Evolutionary conservation across 2,329 filamentous ascomycete species (phyloP).

Genomic region (Ascochyta rabiei): DNA sequence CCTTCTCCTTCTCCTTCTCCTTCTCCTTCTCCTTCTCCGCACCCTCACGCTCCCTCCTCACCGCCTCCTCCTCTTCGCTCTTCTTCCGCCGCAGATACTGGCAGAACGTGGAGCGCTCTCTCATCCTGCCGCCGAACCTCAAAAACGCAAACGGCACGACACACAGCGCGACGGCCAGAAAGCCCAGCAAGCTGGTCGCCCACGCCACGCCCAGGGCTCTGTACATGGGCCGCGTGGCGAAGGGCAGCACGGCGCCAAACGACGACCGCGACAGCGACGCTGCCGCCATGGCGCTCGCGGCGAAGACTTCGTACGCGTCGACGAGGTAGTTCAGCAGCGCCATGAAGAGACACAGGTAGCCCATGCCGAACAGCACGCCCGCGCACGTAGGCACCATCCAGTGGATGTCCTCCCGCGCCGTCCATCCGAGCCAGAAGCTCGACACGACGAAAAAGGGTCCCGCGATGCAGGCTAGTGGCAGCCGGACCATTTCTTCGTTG

Average conservation of each 20-base stretch:
- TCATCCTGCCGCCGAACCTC: conserved; percentile 59
- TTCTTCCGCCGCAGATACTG: conserved; percentile 58
- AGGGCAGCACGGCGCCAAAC: conserved; percentile 70
- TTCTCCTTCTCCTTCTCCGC: conserved; percentile 1
- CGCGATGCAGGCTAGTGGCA: conserved; percentile 74
- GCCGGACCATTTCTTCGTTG: conserved; percentile 69
- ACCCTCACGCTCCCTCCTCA: conserved; percentile 25
- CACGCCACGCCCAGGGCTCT: conserved; percentile 71
- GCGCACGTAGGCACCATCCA: conserved; percentile 53
- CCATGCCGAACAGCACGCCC: conserved; percentile 53
- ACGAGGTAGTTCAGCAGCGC: conserved; percentile 65
- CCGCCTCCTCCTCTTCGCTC: conserved; percentile 34
- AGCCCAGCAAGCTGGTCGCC: conserved; percentile 60
- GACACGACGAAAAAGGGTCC: conserved; percentile 62
- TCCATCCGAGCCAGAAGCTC: conserved; percentile 55
- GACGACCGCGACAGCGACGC: conserved; percentile 79
- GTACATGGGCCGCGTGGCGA: conserved; percentile 65
- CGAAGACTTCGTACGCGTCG: conserved; percentile 74
- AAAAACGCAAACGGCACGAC: conserved; percentile 66
- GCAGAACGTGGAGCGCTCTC: conserved; percentile 66
- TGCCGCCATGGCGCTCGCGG: conserved; percentile 79
- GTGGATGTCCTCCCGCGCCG: conserved; percentile 44
- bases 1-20: conserved; percentile 2
- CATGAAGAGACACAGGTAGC: conserved; percentile 59
- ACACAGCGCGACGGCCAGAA: conserved; percentile 57